Conservation (phyloP, 805 yeast species). For the Cyberlindnera xylosilytica region DNA sequence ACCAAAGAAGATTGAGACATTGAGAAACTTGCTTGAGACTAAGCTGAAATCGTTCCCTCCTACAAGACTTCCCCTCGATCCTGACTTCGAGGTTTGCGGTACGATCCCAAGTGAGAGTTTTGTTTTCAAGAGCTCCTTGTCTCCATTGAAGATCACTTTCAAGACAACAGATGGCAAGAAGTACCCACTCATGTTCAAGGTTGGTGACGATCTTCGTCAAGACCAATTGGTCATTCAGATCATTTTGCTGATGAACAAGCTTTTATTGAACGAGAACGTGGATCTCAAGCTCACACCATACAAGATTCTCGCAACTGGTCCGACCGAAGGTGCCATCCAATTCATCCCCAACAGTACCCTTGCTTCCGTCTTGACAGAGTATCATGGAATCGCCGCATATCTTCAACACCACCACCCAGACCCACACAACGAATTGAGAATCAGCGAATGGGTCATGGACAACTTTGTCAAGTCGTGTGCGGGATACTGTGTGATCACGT, state of each 20-base stretch:
- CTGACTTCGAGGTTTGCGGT: conserved; percentile 69
- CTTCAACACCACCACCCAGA: conserved; percentile 66
- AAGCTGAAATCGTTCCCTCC: conserved; percentile 48
- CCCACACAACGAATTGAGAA: conserved; percentile 31
- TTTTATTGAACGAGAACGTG: conserved; percentile 83
- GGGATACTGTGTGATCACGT: conserved; percentile 96
- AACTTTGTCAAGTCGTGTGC: conserved; percentile 94
- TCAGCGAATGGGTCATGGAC: conserved; percentile 68
- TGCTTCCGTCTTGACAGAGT: conserved; percentile 68
- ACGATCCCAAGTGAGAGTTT: conserved; percentile 73
- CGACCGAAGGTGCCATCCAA: conserved; percentile 89
- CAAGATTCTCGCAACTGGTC: conserved; percentile 84
- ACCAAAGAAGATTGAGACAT: conserved; percentile 65
- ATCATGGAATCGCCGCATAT: conserved; percentile 74
- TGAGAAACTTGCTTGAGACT: conserved; percentile 44
- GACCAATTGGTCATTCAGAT: conserved; percentile 97
- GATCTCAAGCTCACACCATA: conserved; percentile 88
- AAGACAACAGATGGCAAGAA: conserved; percentile 48
- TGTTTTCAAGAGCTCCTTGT: conserved; percentile 87
- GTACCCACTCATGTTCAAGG: conserved; percentile 87
- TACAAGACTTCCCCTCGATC: conserved; percentile 79
- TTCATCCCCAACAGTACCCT: conserved; percentile 92
- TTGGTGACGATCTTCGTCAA: conserved; percentile 92
- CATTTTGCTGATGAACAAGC: conserved; percentile 84
- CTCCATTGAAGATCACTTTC: conserved; percentile 83